These are phyloP conservation scores for Pseudogymnoascus sp. DNA, from an alignment of 2,329 filamentous ascomycete species.

Conservation along the genomic window DNA sequence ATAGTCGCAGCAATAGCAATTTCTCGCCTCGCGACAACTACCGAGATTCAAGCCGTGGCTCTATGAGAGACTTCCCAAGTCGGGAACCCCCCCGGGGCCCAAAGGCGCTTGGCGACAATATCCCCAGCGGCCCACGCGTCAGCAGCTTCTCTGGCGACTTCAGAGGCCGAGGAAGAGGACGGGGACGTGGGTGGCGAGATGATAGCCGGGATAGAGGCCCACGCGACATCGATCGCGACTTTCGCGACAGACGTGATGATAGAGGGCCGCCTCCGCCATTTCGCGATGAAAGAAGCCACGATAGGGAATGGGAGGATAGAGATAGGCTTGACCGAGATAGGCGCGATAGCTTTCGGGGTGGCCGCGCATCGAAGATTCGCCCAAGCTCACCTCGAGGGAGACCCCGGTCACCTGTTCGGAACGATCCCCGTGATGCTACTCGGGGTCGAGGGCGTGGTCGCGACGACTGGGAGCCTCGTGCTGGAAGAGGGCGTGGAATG, in stretches of 20 bases:
- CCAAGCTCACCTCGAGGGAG: constrained; percentile 53
- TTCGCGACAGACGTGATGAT: constrained; percentile 45
- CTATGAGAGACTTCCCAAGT: constrained; percentile 33
- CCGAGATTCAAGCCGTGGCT: constrained; percentile 37
- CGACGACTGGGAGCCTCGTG: constrained; percentile 40
- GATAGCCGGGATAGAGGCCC: constrained; percentile 56
- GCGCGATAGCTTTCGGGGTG: constrained; percentile 33
- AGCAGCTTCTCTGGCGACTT: constrained; percentile 59
- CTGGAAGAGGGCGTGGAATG: constrained; percentile 40
- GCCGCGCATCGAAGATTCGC: constrained; percentile 38
- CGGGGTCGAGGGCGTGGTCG: constrained; percentile 46
- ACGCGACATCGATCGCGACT: constrained; percentile 36
- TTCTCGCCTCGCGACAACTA: constrained; percentile 55
- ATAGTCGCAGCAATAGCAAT: constrained; percentile 34
- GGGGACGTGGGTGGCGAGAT: constrained; percentile 46
- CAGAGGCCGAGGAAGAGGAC: constrained; percentile 48
- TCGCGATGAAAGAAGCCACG: constrained; percentile 51
- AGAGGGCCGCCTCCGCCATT: constrained; percentile 40
- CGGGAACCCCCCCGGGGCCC: constrained; percentile 75
- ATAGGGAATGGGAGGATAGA: constrained; percentile 41
- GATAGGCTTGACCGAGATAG: constrained; percentile 43
- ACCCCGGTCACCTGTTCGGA: constrained; percentile 54
- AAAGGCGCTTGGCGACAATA: constrained; percentile 57
- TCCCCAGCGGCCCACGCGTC: constrained; percentile 59
- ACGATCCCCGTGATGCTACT: constrained; percentile 54